A percentile compares a stretch with the other conserved stretches of the same genome.
Evolutionary conservation across 2,329 filamentous ascomycete species (phyloP).

Genomic region (Aureobasidium mangrovei): DNA sequence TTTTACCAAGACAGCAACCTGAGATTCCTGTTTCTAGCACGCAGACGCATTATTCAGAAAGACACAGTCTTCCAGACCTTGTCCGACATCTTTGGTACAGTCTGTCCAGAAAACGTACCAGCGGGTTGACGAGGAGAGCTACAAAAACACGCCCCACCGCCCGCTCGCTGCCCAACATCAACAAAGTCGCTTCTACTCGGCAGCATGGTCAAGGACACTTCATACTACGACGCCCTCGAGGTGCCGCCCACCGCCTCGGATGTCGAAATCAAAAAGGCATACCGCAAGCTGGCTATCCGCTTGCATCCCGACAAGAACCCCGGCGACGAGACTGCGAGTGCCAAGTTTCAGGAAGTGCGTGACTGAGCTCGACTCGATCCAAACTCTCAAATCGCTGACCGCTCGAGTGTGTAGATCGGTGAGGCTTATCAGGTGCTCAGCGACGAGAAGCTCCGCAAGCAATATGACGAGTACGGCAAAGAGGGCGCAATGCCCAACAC

Average conservation of each 20-base stretch:
- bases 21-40: too few species aligned
- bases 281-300: slow-evolving; percentile 75
- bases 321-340: slow-evolving; percentile 85
- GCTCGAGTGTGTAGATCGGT: slow-evolving; percentile 43
- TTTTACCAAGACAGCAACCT: too few species aligned
- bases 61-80: too few species aligned
- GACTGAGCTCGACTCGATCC: not conserved
- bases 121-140: too few species aligned
- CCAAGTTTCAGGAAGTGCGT: slow-evolving; percentile 79
- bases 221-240: slow-evolving; percentile 80
- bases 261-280: slow-evolving; percentile 94
- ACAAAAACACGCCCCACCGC: not conserved
- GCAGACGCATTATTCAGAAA: too few species aligned
- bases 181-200: not conserved
- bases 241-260: slow-evolving; percentile 78
- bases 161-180: not conserved
- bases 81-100: too few species aligned
- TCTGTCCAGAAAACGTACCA: too few species aligned
- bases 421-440: slow-evolving; percentile 76
- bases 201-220: slow-evolving; percentile 49
- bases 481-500: slow-evolving; percentile 83
- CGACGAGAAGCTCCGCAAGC: slow-evolving; percentile 74
- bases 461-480: slow-evolving; percentile 96
- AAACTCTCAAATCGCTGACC: not conserved
- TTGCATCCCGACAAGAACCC: slow-evolving; percentile 98